These are phyloP conservation scores for Corynascus novoguineensis DNA, from an alignment of 495 filamentous ascomycete species.

Conservation along the genomic window DNA sequence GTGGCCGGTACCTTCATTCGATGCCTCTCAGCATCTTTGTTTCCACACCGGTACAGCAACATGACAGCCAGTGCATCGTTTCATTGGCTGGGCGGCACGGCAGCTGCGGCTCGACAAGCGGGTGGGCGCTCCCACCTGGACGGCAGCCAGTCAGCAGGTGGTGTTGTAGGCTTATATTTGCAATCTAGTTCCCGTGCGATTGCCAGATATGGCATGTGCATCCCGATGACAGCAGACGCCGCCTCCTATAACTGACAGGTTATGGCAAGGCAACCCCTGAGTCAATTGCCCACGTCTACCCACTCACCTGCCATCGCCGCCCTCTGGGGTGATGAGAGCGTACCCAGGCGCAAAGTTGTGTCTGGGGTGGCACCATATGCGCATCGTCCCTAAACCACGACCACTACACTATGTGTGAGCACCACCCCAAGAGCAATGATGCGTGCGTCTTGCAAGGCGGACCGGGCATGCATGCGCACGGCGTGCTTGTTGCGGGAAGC, in stretches of 20 bases:
- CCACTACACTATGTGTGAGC: too few species aligned
- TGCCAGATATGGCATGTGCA: conserved; percentile 12
- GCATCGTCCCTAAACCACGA: too few species aligned
- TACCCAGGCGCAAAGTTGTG: too few species aligned
- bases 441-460: conserved; percentile 6
- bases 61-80: background rate
- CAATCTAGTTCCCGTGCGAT: conserved; percentile 28
- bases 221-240: conserved; percentile 15
- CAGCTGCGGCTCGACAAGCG: conserved; percentile 22
- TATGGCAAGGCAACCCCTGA: background rate
- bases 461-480: conserved; percentile 5
- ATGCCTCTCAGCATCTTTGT: conserved; percentile 7
- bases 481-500: conserved; percentile 12
- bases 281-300: background rate
- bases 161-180: conserved; percentile 28
- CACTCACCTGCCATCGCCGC: conserved; percentile 12
- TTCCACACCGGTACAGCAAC: conserved; percentile 16
- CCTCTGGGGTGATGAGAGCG: too few species aligned
- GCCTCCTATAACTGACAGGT: background rate
- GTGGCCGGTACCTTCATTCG: background rate
- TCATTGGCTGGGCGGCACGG: conserved; percentile 15
- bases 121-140: conserved; percentile 21
- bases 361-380: too few species aligned
- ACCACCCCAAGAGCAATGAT: background rate
- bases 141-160: conserved; percentile 30